Base-by-base conservation (phyloP, 2,329 filamentous ascomycete species). In the Pseudogymnoascus sp. region DNA sequence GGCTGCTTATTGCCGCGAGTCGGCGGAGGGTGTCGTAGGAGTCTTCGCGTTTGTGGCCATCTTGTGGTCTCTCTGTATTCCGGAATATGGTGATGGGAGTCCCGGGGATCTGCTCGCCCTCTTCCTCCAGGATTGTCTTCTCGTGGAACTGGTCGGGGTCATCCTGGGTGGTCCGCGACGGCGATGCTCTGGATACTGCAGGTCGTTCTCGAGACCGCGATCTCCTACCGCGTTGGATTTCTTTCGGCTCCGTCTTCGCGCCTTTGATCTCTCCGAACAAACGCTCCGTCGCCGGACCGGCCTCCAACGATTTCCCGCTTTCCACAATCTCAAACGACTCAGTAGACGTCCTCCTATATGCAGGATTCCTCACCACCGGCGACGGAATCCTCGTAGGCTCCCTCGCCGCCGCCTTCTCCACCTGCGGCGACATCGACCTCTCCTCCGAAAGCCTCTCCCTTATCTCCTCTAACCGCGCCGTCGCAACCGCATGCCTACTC, bases 101-200 rank as follows among this genome's bases (percentile, higher is more conserved):
- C 18, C 63, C 65, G 5, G 63, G 66, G 16, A 68, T 68, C 12
- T 63, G 65, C 37, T 70, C 65, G 11, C 69, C 67, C 60, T 71
- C 68, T 54, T 70, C 66, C 21, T 69, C 67, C 12, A 69, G 51
- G n/a, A 68, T 69, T 2, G 67, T 68, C 59, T 62, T 68, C 23
- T 68, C 66, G 42, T 69, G 61, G 37, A 63, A 23, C 14, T 64
- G 63, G 10, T 61, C 42, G 26, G 47, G 29, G 23, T 65, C 62
- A 40, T 62, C 26, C n/a, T 29, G 42, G 2, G 61, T 47, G 45
- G 45, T 62, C 37, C 64, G 37, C 6, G 59, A 64, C 21, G 34
- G 63, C 26, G 63, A 18, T n/a, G 37, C 23, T 34, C 45, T 54
- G 12, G 29, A n/a, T 42, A 57, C 42, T 37, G 60, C 40, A 14